phyloP scores from a whole-genome alignment of 2,329 filamentous ascomycete species.

The Chaetomiaceae sp. region DNA sequence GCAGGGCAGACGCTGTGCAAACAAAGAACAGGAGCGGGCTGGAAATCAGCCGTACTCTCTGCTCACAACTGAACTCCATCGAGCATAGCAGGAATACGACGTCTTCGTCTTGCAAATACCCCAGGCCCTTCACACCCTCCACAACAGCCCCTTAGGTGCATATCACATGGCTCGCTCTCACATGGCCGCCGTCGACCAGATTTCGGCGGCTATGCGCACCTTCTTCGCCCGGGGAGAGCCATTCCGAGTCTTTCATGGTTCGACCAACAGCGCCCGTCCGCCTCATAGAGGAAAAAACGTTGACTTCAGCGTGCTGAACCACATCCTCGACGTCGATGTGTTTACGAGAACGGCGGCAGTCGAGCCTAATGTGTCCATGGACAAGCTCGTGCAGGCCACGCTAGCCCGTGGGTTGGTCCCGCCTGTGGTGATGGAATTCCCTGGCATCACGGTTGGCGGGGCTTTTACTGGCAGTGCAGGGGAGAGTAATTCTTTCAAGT shows the following conservation, averaged over 20 bases:
- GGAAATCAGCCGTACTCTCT: too few relatives aligned
- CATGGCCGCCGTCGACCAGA: constrained; percentile 35
- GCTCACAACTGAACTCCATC: too few relatives aligned
- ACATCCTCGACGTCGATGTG: constrained; percentile 56
- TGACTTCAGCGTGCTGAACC: constrained; percentile 58
- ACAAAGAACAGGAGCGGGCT: too few relatives aligned
- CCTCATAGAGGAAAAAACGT: constrained; percentile 51
- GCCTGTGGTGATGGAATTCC: constrained; percentile 70
- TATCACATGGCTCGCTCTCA: constrained; percentile 34
- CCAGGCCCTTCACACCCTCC: too few relatives aligned
- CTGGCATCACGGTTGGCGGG: constrained; percentile 66
- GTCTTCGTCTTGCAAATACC: too few relatives aligned
- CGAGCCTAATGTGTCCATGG: constrained; percentile 71
- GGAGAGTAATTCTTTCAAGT: constrained; percentile 62
- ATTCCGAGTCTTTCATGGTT: constrained; percentile 70
- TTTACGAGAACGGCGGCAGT: constrained; percentile 48
- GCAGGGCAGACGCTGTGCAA: too few relatives aligned
- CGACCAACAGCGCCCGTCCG: constrained; percentile 68
- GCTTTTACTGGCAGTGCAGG: constrained; percentile 52
- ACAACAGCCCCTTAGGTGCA: too few relatives aligned
- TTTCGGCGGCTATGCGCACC: constrained; percentile 38
- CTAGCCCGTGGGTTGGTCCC: constrained; percentile 58
- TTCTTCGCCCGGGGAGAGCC: constrained; percentile 37
- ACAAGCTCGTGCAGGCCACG: constrained; percentile 58
- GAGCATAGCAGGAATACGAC: too few relatives aligned